Percentiles rank a stretch among this genome's conserved stretches.
Conservation (phyloP, 2,329 filamentous ascomycete genomes). For the Bipolaris bicolor region DNA sequence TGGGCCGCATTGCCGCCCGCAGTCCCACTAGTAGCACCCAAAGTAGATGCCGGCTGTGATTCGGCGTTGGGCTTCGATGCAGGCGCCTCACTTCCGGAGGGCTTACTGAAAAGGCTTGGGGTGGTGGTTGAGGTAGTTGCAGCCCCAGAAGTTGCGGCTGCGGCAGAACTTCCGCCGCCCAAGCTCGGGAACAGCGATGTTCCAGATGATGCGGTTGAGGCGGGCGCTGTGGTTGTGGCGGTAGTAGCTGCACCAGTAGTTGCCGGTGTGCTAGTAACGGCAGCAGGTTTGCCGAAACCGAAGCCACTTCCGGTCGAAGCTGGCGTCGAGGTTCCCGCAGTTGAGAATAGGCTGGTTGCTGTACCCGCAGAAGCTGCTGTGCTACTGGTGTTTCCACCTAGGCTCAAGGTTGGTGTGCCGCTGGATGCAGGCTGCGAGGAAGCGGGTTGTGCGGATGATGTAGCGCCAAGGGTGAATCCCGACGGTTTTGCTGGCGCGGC, state of each 20-base stretch:
- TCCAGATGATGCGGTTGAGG: slow-evolving; percentile 25
- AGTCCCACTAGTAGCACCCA: slow-evolving; percentile 25
- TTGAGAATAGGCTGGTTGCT: slow-evolving; percentile 28
- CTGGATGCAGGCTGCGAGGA: slow-evolving; percentile 30
- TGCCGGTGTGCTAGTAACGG: slow-evolving; percentile 27
- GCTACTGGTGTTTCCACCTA: slow-evolving; percentile 32
- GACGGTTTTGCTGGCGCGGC: slow-evolving; percentile 40
- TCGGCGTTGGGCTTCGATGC: slow-evolving; percentile 32
- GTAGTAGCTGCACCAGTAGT: slow-evolving; percentile 27
- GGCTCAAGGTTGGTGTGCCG: slow-evolving; percentile 19
- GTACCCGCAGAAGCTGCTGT: slow-evolving; percentile 33
- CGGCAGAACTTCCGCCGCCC: slow-evolving; percentile 25
- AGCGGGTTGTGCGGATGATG: slow-evolving; percentile 32
- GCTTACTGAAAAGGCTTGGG: slow-evolving; percentile 31
- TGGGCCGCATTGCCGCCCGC: slow-evolving; percentile 32
- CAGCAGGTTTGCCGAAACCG: slow-evolving; percentile 22
- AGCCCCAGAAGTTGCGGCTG: slow-evolving; percentile 26
- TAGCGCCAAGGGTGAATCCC: slow-evolving; percentile 35
- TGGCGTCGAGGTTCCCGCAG: slow-evolving; percentile 19
- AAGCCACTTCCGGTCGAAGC: slow-evolving; percentile 24
- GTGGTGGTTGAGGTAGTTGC: slow-evolving; percentile 20
- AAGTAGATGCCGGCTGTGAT: slow-evolving; percentile 25
- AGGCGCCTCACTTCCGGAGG: slow-evolving; percentile 26
- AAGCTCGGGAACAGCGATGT: slow-evolving; percentile 29
- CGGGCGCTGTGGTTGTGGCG: slow-evolving; percentile 21